Conservation (phyloP, 2,329 filamentous ascomycete genomes). For the Grosmannia serpens region DNA sequence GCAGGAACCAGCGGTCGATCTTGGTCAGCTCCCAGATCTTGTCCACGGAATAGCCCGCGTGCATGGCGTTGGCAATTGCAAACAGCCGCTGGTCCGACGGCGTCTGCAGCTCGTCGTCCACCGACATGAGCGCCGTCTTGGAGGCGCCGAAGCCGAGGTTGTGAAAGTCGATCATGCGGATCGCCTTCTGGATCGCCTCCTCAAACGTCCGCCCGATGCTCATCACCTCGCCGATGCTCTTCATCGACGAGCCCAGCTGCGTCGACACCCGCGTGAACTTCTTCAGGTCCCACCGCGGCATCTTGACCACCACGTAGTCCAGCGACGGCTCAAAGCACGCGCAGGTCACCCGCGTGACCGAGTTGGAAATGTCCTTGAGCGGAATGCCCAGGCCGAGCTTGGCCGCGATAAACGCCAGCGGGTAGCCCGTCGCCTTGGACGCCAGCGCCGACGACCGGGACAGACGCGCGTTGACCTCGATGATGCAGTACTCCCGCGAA, state of each 20-base stretch:
- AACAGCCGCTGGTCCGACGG: conserved; percentile 96
- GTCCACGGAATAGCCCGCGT: conserved; percentile 82
- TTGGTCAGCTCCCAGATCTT: conserved; percentile 98
- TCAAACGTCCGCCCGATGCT: conserved; percentile 94
- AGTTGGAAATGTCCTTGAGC: conserved; percentile 91
- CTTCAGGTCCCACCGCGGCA: conserved; percentile 96
- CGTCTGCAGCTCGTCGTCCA: conserved; percentile 91
- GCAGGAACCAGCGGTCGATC: conserved; percentile 98
- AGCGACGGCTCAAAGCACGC: conserved; percentile 98
- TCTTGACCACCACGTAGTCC: conserved; percentile 97
- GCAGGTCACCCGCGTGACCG: conserved; percentile 88
- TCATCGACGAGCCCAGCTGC: conserved; percentile 95
- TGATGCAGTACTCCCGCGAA: conserved; percentile 95
- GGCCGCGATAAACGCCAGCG: conserved; percentile 88
- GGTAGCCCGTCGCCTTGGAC: conserved; percentile 95
- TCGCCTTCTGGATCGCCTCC: conserved; percentile 97
- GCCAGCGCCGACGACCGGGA: conserved; percentile 91
- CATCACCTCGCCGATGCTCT: conserved; percentile 99
- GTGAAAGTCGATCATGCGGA: conserved; percentile 87
- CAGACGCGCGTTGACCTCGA: conserved; percentile 94
- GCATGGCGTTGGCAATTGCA: conserved; percentile 96
- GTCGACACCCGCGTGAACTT: conserved; percentile 97
- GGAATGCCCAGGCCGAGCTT: conserved; percentile 93
- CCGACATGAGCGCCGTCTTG: conserved; percentile 72
- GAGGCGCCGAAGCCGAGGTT: conserved; percentile 94